These are phyloP conservation scores for Ustilago lituana DNA, from an alignment of 1,284 basidiomycete species.

Conservation along the genomic window DNA sequence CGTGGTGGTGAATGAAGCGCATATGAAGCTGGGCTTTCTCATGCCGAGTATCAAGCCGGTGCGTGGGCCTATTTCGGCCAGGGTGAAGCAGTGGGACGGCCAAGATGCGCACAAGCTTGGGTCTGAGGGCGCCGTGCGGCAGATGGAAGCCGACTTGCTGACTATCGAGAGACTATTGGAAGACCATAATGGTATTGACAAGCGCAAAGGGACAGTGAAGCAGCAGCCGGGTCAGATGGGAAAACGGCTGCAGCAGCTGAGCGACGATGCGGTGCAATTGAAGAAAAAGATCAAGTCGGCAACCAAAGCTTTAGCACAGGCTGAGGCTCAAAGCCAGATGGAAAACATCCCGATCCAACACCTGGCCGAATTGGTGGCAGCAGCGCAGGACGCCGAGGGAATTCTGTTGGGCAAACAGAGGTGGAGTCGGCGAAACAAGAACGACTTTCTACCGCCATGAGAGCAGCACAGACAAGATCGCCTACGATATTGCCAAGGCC, in stretches of 20 bases:
- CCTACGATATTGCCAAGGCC: too few species aligned
- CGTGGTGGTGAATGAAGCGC: constrained; percentile 13
- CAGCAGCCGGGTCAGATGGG: neutral
- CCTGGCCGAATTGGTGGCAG: constrained; percentile 29
- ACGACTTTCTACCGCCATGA: constrained; percentile 32
- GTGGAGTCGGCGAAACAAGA: constrained; percentile 18
- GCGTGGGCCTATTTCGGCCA: constrained; percentile 29
- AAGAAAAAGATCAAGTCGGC: constrained; percentile 26
- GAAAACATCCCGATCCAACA: constrained; percentile 16
- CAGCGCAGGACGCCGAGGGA: constrained; percentile 28
- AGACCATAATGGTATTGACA: neutral
- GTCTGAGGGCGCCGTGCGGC: constrained; percentile 15
- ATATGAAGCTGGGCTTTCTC: constrained; percentile 23
- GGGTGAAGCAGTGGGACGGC: constrained; percentile 36
- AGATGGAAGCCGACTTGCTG: constrained; percentile 25
- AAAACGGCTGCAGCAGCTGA: too few species aligned
- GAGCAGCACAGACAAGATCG: neutral
- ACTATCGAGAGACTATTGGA: constrained; percentile 19
- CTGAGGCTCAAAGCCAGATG: constrained; percentile 3
- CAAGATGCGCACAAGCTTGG: constrained; percentile 36
- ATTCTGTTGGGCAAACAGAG: constrained; percentile 33
- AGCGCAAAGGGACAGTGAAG: neutral
- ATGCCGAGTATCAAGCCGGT: constrained; percentile 31
- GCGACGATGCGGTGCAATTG: constrained; percentile 20
- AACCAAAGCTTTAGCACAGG: neutral